Evolutionary conservation across 192 early-diverging fungal genomes (phyloP).

Genomic region (Gigaspora rosea): DNA sequence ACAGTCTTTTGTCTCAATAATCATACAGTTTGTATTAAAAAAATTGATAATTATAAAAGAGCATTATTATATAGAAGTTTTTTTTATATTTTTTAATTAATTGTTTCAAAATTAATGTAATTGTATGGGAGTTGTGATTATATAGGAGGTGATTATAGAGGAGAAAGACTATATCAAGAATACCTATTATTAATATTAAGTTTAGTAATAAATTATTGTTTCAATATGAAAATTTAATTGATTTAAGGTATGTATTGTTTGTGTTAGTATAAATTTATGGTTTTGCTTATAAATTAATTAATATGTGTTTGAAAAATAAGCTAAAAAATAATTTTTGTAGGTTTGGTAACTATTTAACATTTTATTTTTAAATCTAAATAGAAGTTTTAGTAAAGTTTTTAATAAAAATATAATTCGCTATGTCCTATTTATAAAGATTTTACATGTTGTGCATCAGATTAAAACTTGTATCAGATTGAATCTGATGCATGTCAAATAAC

Average conservation of each 20-base stretch:
- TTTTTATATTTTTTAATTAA: no score
- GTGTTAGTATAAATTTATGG: not conserved
- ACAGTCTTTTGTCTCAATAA: no score
- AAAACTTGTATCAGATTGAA: no score
- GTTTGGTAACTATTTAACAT: not conserved
- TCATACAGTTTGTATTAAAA: no score
- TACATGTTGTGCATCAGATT: no score
- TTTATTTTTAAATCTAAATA: not conserved
- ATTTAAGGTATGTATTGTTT: not conserved
- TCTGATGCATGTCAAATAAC: no score
- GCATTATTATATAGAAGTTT: no score
- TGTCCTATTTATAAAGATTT: not conserved
- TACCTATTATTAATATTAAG: not conserved
- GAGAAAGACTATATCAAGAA: not conserved
- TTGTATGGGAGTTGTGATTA: no score
- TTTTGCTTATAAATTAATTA: not conserved
- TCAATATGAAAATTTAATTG: not conserved
- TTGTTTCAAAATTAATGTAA: no score
- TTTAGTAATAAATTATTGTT: not conserved
- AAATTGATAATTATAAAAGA: no score
- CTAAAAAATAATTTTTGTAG: not conserved
- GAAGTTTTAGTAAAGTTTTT: not conserved
- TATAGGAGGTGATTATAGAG: no score
- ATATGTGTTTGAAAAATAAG: no score
- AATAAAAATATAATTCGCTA: constrained; percentile 13